These are phyloP conservation scores for Yarrowia keelungensis DNA, from an alignment of 805 yeast species.

Conservation along the genomic window DNA sequence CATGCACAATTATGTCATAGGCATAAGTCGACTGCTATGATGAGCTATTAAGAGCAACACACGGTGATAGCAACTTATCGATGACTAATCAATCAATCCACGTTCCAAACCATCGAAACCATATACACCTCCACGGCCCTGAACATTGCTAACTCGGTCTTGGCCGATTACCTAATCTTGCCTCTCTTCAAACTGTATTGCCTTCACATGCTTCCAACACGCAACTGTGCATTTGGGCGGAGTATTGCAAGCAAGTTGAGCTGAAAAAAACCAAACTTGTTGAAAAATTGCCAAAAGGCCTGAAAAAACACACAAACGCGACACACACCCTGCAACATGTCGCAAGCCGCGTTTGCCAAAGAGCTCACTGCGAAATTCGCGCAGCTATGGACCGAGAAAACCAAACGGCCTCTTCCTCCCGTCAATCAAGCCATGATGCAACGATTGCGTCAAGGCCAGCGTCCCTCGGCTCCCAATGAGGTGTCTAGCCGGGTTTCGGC, in stretches of 20 bases:
- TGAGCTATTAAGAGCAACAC: no score
- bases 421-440: constrained; percentile 25
- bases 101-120: not conserved
- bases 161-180: not conserved
- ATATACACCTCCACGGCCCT: no score
- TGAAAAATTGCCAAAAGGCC: not conserved
- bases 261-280: not conserved
- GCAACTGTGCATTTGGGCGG: not conserved
- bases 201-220: constrained; percentile 7
- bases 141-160: not conserved
- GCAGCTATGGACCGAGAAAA: constrained; percentile 13
- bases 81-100: not conserved
- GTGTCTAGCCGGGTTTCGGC: constrained; percentile 15
- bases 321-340: not conserved
- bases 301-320: not conserved
- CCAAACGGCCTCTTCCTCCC: constrained; percentile 20
- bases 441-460: constrained; percentile 4
- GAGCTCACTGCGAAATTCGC: constrained; percentile 30
- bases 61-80: no score
- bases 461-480: not conserved
- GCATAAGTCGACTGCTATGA: no score
- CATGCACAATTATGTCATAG: no score
- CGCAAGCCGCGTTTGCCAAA: constrained; percentile 11
- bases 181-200: not conserved
- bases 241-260: not conserved